phyloP scores from a whole-genome alignment of 140 eudicot genomes.

The Senecio squalidus region DNA sequence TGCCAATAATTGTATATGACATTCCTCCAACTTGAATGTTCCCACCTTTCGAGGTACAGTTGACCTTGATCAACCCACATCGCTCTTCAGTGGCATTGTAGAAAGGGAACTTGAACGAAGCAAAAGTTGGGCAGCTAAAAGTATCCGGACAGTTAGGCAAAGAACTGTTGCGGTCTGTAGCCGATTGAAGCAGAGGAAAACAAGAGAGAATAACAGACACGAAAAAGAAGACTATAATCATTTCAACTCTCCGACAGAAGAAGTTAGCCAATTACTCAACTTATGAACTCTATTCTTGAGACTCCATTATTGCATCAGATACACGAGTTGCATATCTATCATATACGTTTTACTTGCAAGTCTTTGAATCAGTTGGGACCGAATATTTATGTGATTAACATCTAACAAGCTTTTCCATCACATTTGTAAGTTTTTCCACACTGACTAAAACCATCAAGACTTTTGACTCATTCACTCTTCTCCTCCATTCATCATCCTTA shows the following conservation, averaged over 20 bases:
- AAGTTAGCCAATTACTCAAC: background rate
- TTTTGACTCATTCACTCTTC: background rate
- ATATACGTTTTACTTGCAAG: no score
- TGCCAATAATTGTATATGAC: background rate
- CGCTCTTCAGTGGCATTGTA: background rate
- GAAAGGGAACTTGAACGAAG: slow-evolving; percentile 10
- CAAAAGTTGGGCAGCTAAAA: slow-evolving; percentile 14
- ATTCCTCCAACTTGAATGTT: background rate
- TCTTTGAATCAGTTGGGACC: no score
- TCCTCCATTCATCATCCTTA: slow-evolving; percentile 1
- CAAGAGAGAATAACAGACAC: slow-evolving; percentile 2
- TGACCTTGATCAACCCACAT: slow-evolving; percentile 23
- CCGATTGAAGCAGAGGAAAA: slow-evolving; percentile 7
- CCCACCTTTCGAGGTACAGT: background rate
- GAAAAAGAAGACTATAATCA: slow-evolving; percentile 2
- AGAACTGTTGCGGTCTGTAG: slow-evolving; percentile 1
- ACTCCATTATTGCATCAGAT: background rate
- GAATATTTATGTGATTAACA: no score
- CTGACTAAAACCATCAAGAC: slow-evolving; percentile 11
- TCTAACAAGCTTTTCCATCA: no score
- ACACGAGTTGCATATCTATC: background rate
- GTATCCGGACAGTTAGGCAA: background rate
- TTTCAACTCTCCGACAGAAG: background rate
- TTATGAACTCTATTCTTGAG: background rate
- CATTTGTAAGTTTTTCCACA: background rate